Conservation (phyloP, 1,284 basidiomycete genomes). For the Cronartium quercuum region DNA sequence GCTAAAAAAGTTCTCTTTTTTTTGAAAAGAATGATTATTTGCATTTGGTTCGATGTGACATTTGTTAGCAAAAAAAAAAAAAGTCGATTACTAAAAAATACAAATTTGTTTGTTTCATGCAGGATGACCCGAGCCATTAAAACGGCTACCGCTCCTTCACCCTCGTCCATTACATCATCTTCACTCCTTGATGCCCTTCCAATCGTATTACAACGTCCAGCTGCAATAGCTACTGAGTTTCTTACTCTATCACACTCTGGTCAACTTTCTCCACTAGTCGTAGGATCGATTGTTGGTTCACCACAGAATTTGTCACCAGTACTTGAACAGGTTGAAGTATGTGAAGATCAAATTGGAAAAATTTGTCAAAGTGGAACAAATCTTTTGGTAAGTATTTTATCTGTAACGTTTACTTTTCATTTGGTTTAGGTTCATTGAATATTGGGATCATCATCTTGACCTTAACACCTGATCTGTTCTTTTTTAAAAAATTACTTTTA, state of each 20-base stretch:
- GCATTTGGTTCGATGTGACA: background rate
- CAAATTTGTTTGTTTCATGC: background rate
- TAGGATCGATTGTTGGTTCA: conserved; percentile 13
- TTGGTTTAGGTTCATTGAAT: background rate
- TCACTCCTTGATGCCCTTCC: conserved; percentile 3
- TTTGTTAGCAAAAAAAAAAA: background rate
- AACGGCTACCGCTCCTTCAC: background rate
- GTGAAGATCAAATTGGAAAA: conserved; percentile 1
- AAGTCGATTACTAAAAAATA: background rate
- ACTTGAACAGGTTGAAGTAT: conserved; percentile 10
- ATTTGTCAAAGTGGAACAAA: background rate
- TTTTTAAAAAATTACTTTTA: background rate
- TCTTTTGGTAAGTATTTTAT: conserved; percentile 6
- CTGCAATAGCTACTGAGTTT: conserved; percentile 15
- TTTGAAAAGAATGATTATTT: background rate
- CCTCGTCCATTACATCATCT: background rate
- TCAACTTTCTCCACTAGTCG: background rate
- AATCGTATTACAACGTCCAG: conserved; percentile 6
- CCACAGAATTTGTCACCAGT: conserved; percentile 23
- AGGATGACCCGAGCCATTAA: conserved; percentile 10
- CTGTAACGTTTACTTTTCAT: background rate
- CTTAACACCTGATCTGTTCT: background rate
- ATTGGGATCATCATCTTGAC: background rate
- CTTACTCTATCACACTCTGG: background rate
- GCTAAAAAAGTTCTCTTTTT: background rate